A percentile compares a stretch with the other conserved stretches of the same genome.
Conservation (phyloP, 176 grass and related monocot species). For the Stipa capillata region DNA sequence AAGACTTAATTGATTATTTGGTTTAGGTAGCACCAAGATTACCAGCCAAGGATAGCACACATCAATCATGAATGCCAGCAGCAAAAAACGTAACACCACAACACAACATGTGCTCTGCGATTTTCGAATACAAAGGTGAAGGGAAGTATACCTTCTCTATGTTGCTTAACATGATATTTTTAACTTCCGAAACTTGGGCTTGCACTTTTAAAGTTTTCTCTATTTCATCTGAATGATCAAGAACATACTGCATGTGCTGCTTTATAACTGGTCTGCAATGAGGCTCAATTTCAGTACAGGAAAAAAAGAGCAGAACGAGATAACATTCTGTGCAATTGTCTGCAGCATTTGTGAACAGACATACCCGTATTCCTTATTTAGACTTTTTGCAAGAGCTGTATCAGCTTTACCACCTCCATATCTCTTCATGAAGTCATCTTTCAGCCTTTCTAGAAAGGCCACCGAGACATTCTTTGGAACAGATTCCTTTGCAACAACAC, state of each 20-base stretch:
- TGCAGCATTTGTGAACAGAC: not conserved
- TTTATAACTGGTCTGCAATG: slow-evolving; percentile 73
- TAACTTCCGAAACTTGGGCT: slow-evolving; percentile 93
- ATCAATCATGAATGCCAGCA: not conserved
- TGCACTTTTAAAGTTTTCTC: slow-evolving; percentile 86
- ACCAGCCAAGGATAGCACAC: not conserved
- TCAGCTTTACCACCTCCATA: slow-evolving; percentile 94
- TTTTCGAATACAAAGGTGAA: not conserved
- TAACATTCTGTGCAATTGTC: not conserved
- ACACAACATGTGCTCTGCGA: not conserved
- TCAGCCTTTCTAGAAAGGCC: slow-evolving; percentile 80
- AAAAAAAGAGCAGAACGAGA: not conserved
- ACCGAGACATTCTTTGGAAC: slow-evolving; percentile 73
- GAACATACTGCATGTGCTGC: slow-evolving; percentile 87
- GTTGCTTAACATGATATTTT: slow-evolving; percentile 91
- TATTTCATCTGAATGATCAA: slow-evolving; percentile 89
- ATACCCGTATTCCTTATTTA: slow-evolving; percentile 79
- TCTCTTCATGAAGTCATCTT: slow-evolving; percentile 88
- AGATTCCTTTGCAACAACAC: slow-evolving; percentile 79
- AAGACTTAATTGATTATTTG: not conserved
- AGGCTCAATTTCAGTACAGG: slow-evolving; percentile 3
- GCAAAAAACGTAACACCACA: not conserved
- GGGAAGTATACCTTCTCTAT: slow-evolving; percentile 69
- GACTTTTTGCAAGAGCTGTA: slow-evolving; percentile 85
- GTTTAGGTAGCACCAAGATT: not conserved